phyloP scores from a whole-genome alignment of 345 rosid genomes.

The Gossypium sturtianum region DNA sequence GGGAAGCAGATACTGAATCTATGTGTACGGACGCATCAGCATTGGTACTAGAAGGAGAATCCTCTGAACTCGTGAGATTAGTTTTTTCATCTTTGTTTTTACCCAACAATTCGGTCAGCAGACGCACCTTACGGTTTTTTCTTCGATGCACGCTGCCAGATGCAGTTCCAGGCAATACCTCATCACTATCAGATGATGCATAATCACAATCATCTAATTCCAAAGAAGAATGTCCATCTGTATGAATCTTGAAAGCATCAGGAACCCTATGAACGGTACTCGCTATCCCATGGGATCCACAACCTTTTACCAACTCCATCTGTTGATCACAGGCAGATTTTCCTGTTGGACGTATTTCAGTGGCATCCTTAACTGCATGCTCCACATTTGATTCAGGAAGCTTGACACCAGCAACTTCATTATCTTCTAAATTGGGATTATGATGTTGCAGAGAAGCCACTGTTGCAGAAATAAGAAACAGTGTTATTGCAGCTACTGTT shows the following conservation, averaged over 20 bases:
- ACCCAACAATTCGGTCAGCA: slow-evolving; percentile 68
- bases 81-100: slow-evolving; percentile 27
- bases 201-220: slow-evolving; percentile 33
- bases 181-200: slow-evolving; percentile 55
- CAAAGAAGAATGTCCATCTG: slow-evolving; percentile 26
- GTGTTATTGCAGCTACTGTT: slow-evolving; percentile 14
- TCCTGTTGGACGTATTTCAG: slow-evolving; percentile 14
- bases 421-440: slow-evolving; percentile 18
- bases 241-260: slow-evolving; percentile 24
- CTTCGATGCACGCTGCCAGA: slow-evolving; percentile 43
- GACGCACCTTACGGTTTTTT: slow-evolving; percentile 61
- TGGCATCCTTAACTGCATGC: slow-evolving; percentile 12
- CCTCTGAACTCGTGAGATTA: slow-evolving; percentile 23
- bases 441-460: slow-evolving; percentile 20
- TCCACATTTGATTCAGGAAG: slow-evolving; percentile 12
- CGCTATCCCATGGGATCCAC: slow-evolving; percentile 26
- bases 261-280: slow-evolving; percentile 29
- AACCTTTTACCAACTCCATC: slow-evolving; percentile 18
- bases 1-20: slow-evolving; percentile 17
- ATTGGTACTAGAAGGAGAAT: slow-evolving; percentile 25
- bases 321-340: slow-evolving; percentile 23
- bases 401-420: slow-evolving; percentile 24
- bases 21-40: slow-evolving; percentile 25
- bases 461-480: slow-evolving; percentile 29
- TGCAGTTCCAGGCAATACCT: slow-evolving; percentile 27